A percentile compares a stretch with the other conserved stretches of the same genome.
Conservation (phyloP, 2,329 filamentous ascomycete species). For the Colletotrichum lini region DNA sequence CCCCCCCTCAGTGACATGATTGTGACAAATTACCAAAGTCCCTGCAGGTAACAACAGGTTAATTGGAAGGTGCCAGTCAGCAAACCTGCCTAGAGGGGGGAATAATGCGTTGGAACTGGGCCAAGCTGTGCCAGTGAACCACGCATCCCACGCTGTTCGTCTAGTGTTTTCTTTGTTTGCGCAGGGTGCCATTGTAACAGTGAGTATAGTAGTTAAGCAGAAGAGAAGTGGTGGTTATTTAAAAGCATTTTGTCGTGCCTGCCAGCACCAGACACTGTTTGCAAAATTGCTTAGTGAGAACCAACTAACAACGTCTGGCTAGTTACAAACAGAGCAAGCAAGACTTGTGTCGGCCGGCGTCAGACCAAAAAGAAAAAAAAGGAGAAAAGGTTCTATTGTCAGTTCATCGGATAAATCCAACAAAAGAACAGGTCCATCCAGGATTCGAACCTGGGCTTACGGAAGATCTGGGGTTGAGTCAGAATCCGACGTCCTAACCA, state of each 20-base stretch:
- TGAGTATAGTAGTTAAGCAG: no score
- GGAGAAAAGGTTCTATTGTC: neutral
- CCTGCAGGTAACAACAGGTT: neutral
- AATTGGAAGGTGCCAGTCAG: neutral
- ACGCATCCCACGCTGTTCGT: neutral
- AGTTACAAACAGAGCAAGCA: no score
- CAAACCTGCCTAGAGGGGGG: neutral
- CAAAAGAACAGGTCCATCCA: slow-evolving; percentile 36
- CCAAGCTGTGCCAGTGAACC: neutral
- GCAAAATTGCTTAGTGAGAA: no score
- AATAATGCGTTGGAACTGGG: neutral
- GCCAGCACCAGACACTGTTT: no score
- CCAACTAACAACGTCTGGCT: no score
- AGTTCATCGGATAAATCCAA: no score
- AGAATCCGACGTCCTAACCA: slow-evolving; percentile 43
- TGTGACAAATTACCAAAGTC: slow-evolving; percentile 22
- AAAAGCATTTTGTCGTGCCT: no score
- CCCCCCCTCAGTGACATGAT: slow-evolving; percentile 16
- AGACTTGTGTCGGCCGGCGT: neutral
- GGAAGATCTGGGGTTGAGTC: slow-evolving; percentile 25
- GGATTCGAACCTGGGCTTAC: slow-evolving; percentile 43
- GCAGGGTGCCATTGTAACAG: no score
- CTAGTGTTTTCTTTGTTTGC: neutral
- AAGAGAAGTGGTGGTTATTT: no score
- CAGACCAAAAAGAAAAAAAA: neutral